phyloP scores from a whole-genome alignment of 2,329 filamentous ascomycete species.

The Pseudocercospora macadamiae region DNA sequence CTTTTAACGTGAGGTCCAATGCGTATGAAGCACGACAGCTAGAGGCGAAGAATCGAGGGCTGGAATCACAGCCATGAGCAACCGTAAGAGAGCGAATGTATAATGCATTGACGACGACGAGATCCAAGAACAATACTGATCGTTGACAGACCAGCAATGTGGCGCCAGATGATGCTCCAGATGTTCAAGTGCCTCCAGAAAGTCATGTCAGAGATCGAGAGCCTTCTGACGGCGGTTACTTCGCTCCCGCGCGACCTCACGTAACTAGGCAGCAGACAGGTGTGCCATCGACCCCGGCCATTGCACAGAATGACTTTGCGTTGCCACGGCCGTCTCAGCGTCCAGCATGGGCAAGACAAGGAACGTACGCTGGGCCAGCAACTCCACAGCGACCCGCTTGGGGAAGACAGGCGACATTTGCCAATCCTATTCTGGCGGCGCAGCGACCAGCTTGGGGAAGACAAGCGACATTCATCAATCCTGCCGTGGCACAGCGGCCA shows the following conservation, averaged over 20 bases:
- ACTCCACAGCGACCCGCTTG: neutral
- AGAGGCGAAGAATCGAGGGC: no score
- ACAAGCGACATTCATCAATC: neutral
- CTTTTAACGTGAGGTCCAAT: no score
- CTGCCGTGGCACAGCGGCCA: neutral
- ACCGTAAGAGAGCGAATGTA: neutral
- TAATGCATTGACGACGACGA: neutral
- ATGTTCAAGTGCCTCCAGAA: neutral
- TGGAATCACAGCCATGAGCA: neutral
- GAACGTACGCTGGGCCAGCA: neutral
- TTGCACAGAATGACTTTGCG: neutral
- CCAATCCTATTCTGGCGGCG: neutral
- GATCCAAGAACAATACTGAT: neutral
- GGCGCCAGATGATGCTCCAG: neutral
- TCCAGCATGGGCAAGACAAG: neutral
- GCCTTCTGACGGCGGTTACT: neutral
- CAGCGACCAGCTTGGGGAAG: neutral
- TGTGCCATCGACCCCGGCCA: neutral
- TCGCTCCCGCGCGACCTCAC: neutral
- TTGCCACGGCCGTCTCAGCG: neutral
- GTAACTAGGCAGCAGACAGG: neutral
- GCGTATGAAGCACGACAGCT: no score
- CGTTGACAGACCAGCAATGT: neutral
- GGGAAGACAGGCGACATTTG: neutral
- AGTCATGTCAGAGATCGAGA: neutral